Evolutionary conservation across 192 early-diverging fungal species (phyloP), one percentile per base, ranked within the genome.

Genomic region (Paraglomus occultum): DNA sequence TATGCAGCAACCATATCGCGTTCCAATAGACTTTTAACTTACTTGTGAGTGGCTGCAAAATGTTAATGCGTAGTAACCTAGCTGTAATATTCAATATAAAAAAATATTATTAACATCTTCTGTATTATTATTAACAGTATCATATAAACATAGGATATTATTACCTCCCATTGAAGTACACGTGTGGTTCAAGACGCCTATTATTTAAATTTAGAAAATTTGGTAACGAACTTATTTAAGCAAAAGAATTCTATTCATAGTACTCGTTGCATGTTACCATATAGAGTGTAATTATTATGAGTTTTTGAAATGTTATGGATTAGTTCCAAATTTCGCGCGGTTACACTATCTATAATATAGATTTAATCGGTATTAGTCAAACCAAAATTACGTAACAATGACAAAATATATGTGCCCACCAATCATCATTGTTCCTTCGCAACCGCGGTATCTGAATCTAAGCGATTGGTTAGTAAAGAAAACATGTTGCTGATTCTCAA

Each of bases 21-120:
- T 45, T 7, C 9, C 12, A 68, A n/a, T 51, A 9, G 38, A 4
- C 11, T 10, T 15, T 45, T 31, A 31, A 73, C 40, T 58, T 71
- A 79, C 77, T 79, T 12, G 51, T 84, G 3, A 74, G 64, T 14
- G 93, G 94, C 72, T 94, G 92, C 15, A 96, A 60, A 10, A 95
- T 89, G 74, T 85, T 93, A 42, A 84, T 81, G 5, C 89, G 84
- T 38, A 96, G 78, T 15, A 94, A 70, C 4, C 91, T 83, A 14
- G 84, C 75, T 22, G 77, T 80, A 72, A 73, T 76, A 49, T 67
- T 71, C 31, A 74, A 75, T 53, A 52, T 22, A 74, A 79, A 51
- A 79, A 72, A 46, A 76, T 71, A 42, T 77, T 80, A 39, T 22
- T 1, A 23, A 57, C 40, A 8, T 22, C 15, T 2, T 57, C 14